These are phyloP conservation scores for Cercospora sojina DNA, from an alignment of 2,329 filamentous ascomycete genomes.

Conservation along the genomic window DNA sequence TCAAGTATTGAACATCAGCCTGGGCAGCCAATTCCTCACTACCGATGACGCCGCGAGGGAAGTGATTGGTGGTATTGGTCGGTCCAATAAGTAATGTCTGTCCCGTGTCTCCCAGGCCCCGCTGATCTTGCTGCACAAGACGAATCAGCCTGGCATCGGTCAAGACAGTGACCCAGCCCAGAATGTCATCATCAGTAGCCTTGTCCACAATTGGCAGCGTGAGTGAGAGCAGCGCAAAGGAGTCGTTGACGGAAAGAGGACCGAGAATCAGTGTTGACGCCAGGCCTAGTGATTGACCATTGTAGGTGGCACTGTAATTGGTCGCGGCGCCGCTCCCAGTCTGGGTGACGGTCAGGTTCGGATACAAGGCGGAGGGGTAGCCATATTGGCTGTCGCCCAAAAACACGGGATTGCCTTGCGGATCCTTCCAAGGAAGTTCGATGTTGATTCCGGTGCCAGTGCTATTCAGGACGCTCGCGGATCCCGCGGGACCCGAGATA, in stretches of 20 bases:
- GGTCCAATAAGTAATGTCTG: constrained; percentile 71
- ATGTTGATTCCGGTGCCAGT: constrained; percentile 58
- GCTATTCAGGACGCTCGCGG: constrained; percentile 61
- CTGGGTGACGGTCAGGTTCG: constrained; percentile 63
- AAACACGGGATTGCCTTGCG: constrained; percentile 58
- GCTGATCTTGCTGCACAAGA: constrained; percentile 60
- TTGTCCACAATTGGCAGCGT: constrained; percentile 77
- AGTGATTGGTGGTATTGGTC: constrained; percentile 60
- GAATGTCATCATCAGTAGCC: constrained; percentile 58
- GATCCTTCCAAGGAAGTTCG: constrained; percentile 59
- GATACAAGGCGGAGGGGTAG: constrained; percentile 71
- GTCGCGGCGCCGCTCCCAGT: constrained; percentile 38
- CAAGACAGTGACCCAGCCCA: constrained; percentile 81
- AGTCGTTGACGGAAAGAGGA: constrained; percentile 69
- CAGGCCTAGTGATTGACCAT: constrained; percentile 45
- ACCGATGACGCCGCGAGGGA: constrained; percentile 38
- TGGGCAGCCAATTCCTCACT: constrained; percentile 20
- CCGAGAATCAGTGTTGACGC: constrained; percentile 68
- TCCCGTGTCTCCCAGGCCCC: constrained; percentile 72
- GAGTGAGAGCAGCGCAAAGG: constrained; percentile 74
- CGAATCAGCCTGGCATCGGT: constrained; percentile 65
- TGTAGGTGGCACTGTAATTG: constrained; percentile 42
- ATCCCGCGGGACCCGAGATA: constrained; percentile 52
- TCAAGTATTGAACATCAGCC: constrained; percentile 33
- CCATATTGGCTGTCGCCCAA: constrained; percentile 63